A percentile compares a stretch with the other conserved stretches of the same genome.
phyloP scores from a whole-genome alignment of 768 basidiomycete genomes.

The Tylopilus sp. region DNA sequence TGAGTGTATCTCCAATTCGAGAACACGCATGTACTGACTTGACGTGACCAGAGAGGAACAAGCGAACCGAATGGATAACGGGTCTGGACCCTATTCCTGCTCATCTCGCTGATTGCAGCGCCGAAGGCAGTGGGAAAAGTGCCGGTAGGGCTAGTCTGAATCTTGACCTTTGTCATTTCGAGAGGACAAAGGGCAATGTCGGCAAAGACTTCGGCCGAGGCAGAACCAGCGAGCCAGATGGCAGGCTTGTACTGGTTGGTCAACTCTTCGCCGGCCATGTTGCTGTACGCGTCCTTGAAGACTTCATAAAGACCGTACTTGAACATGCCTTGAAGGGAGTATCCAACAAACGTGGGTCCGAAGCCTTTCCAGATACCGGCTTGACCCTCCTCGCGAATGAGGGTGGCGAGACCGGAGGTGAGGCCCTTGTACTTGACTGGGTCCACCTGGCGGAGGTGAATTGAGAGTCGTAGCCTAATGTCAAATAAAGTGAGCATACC shows the following conservation, averaged over 20 bases:
- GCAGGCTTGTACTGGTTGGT: constrained; percentile 73
- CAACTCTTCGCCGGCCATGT: constrained; percentile 78
- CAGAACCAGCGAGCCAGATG: constrained; percentile 93
- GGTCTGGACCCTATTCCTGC: constrained; percentile 59
- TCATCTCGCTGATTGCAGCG: constrained; percentile 71
- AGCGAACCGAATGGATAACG: constrained; percentile 85
- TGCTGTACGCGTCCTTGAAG: constrained; percentile 93
- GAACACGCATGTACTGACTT: constrained; percentile 40
- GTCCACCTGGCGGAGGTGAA: constrained; percentile 51
- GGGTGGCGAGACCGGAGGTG: constrained; percentile 53
- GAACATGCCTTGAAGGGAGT: constrained; percentile 96
- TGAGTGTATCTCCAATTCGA: neutral
- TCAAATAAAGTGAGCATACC: neutral
- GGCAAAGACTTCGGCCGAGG: constrained; percentile 93
- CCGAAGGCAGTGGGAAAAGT: constrained; percentile 78
- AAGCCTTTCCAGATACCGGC: constrained; percentile 93
- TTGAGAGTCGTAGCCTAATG: neutral
- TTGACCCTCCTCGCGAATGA: constrained; percentile 77
- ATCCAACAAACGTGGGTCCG: constrained; percentile 89
- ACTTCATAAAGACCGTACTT: constrained; percentile 97
- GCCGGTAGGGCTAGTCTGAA: constrained; percentile 72
- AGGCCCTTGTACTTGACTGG: constrained; percentile 73
- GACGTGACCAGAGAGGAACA: constrained; percentile 85
- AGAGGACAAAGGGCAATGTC: constrained; percentile 94
- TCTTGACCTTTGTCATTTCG: constrained; percentile 92